These are phyloP conservation scores for Linderina pennispora DNA, from an alignment of 192 early-diverging fungal species.

Conservation along the genomic window DNA sequence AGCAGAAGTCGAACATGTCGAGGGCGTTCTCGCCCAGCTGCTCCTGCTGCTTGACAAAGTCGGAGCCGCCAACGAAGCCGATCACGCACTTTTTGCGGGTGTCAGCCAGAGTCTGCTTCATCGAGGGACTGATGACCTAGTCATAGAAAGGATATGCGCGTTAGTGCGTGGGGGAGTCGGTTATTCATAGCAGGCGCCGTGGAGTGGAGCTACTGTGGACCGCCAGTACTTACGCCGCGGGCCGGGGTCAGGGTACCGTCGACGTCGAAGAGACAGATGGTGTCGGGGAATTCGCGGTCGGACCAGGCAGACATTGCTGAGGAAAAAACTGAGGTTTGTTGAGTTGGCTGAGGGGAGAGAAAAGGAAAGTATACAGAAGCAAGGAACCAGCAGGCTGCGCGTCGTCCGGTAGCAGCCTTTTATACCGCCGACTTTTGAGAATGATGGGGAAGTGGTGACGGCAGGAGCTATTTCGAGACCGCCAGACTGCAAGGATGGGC, in stretches of 20 bases:
- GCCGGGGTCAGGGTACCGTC: slow-evolving; percentile 97
- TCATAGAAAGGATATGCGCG: slow-evolving; percentile 1
- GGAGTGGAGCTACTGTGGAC: background rate
- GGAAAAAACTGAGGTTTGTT: background rate
- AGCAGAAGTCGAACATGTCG: slow-evolving; percentile 89
- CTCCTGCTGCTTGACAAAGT: slow-evolving; percentile 90
- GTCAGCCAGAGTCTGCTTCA: slow-evolving; percentile 66
- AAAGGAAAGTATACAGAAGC: background rate
- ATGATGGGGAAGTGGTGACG: too few relatives aligned
- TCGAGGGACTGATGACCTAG: slow-evolving; percentile 71
- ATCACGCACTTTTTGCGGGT: slow-evolving; percentile 87
- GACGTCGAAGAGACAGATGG: slow-evolving; percentile 91
- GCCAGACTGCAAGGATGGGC: too few relatives aligned
- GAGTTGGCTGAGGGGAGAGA: background rate
- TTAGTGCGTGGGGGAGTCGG: too few relatives aligned
- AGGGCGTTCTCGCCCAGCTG: slow-evolving; percentile 76
- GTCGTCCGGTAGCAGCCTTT: too few relatives aligned
- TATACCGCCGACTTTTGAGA: too few relatives aligned
- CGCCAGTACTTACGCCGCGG: slow-evolving; percentile 65
- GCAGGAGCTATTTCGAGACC: too few relatives aligned
- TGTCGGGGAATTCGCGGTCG: slow-evolving; percentile 67
- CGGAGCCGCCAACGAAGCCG: slow-evolving; percentile 96
- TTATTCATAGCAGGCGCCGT: background rate
- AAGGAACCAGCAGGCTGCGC: too few relatives aligned
- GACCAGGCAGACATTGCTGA: slow-evolving; percentile 43